Evolutionary conservation across 108 stramenopile genomes (phyloP).

Genomic region (Skeletonema marinoi): DNA sequence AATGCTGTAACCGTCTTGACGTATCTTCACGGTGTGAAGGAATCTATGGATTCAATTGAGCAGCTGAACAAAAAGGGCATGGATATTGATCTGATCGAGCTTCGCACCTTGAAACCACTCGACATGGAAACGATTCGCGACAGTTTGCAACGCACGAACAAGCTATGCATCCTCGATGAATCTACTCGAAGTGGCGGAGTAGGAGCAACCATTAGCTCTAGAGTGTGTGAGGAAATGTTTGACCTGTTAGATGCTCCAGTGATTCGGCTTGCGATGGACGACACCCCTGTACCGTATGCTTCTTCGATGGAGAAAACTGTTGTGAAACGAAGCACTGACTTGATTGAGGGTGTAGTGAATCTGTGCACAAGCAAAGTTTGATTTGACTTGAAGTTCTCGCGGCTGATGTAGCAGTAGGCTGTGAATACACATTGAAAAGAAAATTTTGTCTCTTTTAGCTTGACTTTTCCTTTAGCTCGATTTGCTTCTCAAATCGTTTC

Average conservation of each 20-base stretch:
- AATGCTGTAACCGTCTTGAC: conserved; percentile 70
- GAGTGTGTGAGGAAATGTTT: conserved; percentile 59
- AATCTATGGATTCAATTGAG: conserved; percentile 42
- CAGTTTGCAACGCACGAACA: conserved; percentile 56
- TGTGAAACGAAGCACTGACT: conserved; percentile 52
- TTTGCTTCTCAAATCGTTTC: conserved; percentile 69
- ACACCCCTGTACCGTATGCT: conserved; percentile 73
- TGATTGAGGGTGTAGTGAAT: conserved; percentile 33
- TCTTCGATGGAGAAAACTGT: conserved; percentile 59
- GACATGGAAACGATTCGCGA: conserved; percentile 62
- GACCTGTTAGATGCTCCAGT: conserved; percentile 74
- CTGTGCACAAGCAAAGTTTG: conserved; percentile 19
- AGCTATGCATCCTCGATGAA: conserved; percentile 67
- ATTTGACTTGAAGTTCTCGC: background rate
- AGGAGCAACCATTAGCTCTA: conserved; percentile 66
- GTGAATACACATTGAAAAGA: background rate
- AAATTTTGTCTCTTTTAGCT: background rate
- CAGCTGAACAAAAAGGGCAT: conserved; percentile 36
- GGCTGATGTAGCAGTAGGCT: background rate
- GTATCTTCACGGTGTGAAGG: conserved; percentile 71
- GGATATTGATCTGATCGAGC: conserved; percentile 72
- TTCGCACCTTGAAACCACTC: conserved; percentile 64
- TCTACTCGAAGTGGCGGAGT: conserved; percentile 65
- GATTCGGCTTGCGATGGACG: conserved; percentile 67
- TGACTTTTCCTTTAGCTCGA: conserved; percentile 35